These are phyloP conservation scores for Vicia sativa DNA, from an alignment of 306 rosid species.

Conservation along the genomic window DNA sequence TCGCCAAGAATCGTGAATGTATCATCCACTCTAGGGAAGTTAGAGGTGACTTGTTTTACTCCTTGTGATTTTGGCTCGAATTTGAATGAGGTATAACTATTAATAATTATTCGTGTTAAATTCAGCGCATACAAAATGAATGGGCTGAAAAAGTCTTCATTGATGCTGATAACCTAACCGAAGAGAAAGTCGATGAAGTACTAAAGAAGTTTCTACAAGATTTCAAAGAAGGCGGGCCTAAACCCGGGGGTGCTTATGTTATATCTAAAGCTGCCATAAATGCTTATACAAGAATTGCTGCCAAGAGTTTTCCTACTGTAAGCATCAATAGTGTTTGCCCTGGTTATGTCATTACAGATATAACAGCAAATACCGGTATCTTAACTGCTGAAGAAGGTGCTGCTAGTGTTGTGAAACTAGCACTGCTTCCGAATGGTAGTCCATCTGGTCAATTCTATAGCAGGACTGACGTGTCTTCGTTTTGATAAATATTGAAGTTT, in stretches of 20 bases:
- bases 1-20: slow-evolving; percentile 60
- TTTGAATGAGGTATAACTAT: neutral
- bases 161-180: slow-evolving; percentile 43
- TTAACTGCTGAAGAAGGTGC: slow-evolving; percentile 51
- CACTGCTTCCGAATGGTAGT: slow-evolving; percentile 36
- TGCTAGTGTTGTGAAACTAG: slow-evolving; percentile 39
- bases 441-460: slow-evolving; percentile 45
- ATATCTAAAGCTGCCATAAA: slow-evolving; percentile 49
- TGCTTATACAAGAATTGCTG: slow-evolving; percentile 51
- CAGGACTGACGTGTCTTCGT: neutral
- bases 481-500: neutral
- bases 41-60: slow-evolving; percentile 43
- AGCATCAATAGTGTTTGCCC: slow-evolving; percentile 48
- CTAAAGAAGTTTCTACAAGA: slow-evolving; percentile 40
- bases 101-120: slow-evolving; percentile 2
- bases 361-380: slow-evolving; percentile 33
- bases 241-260: slow-evolving; percentile 7
- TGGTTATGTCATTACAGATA: slow-evolving; percentile 48
- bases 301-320: slow-evolving; percentile 36
- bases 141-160: slow-evolving; percentile 43
- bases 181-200: slow-evolving; percentile 47
- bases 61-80: neutral
- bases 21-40: slow-evolving; percentile 38
- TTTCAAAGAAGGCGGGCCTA: slow-evolving; percentile 47
- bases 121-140: slow-evolving; percentile 37